Evolutionary conservation across 192 early-diverging fungal genomes (phyloP), one percentile per base, ranked within the genome.

Genomic region (Entrophospora sp.): DNA sequence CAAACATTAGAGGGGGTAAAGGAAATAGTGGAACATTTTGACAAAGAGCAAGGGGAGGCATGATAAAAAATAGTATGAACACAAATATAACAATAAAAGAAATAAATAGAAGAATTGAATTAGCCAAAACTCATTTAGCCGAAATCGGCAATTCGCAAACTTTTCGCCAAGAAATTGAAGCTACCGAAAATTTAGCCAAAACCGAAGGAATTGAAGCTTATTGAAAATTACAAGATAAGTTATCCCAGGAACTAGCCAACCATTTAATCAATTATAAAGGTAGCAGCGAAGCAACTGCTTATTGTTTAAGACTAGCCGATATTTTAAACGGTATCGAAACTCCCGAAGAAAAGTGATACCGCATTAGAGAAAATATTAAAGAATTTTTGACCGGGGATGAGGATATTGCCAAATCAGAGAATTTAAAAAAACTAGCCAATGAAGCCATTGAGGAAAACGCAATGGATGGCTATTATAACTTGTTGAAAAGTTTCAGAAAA

Each of bases 401-500:
- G 16, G 31, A 32, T 35, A 34, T 57, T 32, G 28, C 5, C 3
- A 35, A 4, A 3, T 57, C 55, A 1, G 55, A 57, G 32, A 57
- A 2, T 35, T 31, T 57, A 34, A 57, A 34, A 57, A 57, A 57
- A 3, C 16, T 57, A 57, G 12, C 31, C 13, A 2, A 57, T 10
- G 55, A 57, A 57, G 28, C 55, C 9, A 57, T 35, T 57, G 14
- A 34, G 2, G 55, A 57, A 57, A 13, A 57, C 20, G 32, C 55
- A 1, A 57, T 57, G 55, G 55, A 57, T 57, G 55, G 55, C 24
- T 57, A 57, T 57, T 57, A 57, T 35, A 57, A 57, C 28, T 34
- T 57, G 14, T 20, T 57, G 13, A 57, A 57, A 36, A 13, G 32
- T 30, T 57, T 57, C 24, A 22, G 55, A 4, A 57, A 57, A 35